A percentile compares a stretch with the other conserved stretches of the same genome.
phyloP scores from a whole-genome alignment of 2,329 filamentous ascomycete genomes.

The Hysterium pulicare region DNA sequence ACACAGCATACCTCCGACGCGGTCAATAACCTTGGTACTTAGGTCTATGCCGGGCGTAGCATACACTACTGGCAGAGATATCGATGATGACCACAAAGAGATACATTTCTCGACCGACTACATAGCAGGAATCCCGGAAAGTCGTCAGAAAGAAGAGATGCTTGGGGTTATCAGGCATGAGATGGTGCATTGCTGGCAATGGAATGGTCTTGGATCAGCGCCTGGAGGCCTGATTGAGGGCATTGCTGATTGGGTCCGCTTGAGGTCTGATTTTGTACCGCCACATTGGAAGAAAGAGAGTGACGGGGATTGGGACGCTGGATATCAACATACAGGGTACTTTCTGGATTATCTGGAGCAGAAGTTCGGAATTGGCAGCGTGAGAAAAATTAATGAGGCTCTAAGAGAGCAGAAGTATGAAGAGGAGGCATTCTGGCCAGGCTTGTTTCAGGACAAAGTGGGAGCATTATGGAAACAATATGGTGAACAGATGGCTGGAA shows the following conservation, averaged over 20 bases:
- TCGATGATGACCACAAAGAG: constrained; percentile 86
- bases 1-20: constrained; percentile 58
- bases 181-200: constrained; percentile 92
- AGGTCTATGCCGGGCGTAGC: constrained; percentile 79
- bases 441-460: constrained; percentile 64
- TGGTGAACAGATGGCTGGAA: constrained; percentile 45
- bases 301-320: constrained; percentile 72
- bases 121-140: constrained; percentile 48
- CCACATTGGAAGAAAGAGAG: constrained; percentile 72
- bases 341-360: constrained; percentile 84
- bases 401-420: constrained; percentile 63
- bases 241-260: constrained; percentile 86
- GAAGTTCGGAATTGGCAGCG: constrained; percentile 51
- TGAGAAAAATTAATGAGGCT: constrained; percentile 62
- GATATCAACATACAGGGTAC: constrained; percentile 88
- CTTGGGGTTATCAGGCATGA: constrained; percentile 85
- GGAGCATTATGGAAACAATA: constrained; percentile 75
- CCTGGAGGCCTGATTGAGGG: constrained; percentile 80
- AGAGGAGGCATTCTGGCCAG: constrained; percentile 64
- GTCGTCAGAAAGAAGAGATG: constrained; percentile 58
- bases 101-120: constrained; percentile 84
- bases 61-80: constrained; percentile 76
- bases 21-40: constrained; percentile 80
- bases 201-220: constrained; percentile 58
- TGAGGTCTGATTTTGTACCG: constrained; percentile 68